Conservation (phyloP, 306 rosid genomes). For the Rubus idaeus region DNA sequence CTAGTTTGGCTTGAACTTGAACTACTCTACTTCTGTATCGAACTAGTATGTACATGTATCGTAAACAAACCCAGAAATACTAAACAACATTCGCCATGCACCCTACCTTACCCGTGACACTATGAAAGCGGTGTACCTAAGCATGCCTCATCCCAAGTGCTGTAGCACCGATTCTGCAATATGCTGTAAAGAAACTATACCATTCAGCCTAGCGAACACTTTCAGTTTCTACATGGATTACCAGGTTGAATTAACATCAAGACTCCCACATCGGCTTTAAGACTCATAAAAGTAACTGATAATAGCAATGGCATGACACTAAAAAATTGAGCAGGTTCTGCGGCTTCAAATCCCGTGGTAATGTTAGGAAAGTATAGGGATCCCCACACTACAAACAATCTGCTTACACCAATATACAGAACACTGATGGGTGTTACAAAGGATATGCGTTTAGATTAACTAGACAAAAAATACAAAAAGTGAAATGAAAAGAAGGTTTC, state of each 20-base stretch:
- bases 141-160: too few relatives aligned
- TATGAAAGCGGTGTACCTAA: too few relatives aligned
- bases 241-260: neutral
- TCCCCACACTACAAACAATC: slow-evolving; percentile 22
- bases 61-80: too few relatives aligned
- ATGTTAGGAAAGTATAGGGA: slow-evolving; percentile 5
- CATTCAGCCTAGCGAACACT: too few relatives aligned
- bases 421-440: slow-evolving; percentile 14
- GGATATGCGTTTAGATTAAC: slow-evolving; percentile 16
- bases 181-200: too few relatives aligned
- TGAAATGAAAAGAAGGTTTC: neutral
- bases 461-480: slow-evolving; percentile 9
- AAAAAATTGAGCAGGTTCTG: neutral
- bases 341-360: neutral
- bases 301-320: neutral
- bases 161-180: too few relatives aligned
- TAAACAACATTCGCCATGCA: too few relatives aligned
- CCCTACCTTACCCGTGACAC: too few relatives aligned
- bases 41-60: too few relatives aligned
- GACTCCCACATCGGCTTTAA: neutral
- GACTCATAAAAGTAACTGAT: neutral
- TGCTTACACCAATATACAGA: slow-evolving; percentile 30
- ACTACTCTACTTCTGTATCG: too few relatives aligned
- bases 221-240: neutral
- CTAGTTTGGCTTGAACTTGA: too few relatives aligned